These are phyloP conservation scores for Allodekkera sacchari DNA, from an alignment of 805 yeast species.

Conservation along the genomic window DNA sequence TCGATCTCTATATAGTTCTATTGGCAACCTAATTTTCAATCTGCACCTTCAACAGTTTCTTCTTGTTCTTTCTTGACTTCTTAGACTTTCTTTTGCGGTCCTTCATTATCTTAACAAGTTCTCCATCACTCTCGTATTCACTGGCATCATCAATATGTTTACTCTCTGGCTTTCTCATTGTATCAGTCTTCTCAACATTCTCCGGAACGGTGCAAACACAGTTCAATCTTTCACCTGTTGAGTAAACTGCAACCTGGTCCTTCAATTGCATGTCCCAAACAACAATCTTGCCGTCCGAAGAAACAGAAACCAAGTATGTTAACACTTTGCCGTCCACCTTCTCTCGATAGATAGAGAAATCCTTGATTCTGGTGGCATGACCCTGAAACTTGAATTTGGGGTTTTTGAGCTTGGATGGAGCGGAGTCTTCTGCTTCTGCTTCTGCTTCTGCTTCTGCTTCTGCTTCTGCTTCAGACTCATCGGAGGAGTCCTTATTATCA, in stretches of 20 bases:
- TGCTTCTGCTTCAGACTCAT: conserved; percentile 23
- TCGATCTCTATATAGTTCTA: conserved; percentile 1
- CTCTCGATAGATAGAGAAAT: conserved; percentile 44
- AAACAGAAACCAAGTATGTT: conserved; percentile 61
- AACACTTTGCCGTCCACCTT: conserved; percentile 25
- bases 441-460: conserved; percentile 7
- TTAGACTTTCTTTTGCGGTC: conserved; percentile 28
- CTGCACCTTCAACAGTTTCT: conserved; percentile 41
- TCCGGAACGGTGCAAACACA: conserved; percentile 77
- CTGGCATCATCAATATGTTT: conserved; percentile 31
- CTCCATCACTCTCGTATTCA: conserved; percentile 70
- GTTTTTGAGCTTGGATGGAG: conserved; percentile 10
- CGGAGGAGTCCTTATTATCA: conserved; percentile 10
- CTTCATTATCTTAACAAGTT: conserved; percentile 48
- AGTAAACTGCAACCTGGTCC: conserved; percentile 86
- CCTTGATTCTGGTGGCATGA: conserved; percentile 82
- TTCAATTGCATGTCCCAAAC: conserved; percentile 67
- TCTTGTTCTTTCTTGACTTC: conserved; percentile 32
- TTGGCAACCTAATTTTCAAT: conserved; percentile 28
- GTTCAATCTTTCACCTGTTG: conserved; percentile 83
- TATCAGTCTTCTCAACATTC: conserved; percentile 59
- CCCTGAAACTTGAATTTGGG: conserved; percentile 63
- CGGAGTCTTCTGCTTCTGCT: conserved; percentile 6
- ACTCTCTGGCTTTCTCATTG: conserved; percentile 45
- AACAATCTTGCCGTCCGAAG: conserved; percentile 90